Conservation (phyloP, 1,284 basidiomycete species). For the Tilletia horrida region DNA sequence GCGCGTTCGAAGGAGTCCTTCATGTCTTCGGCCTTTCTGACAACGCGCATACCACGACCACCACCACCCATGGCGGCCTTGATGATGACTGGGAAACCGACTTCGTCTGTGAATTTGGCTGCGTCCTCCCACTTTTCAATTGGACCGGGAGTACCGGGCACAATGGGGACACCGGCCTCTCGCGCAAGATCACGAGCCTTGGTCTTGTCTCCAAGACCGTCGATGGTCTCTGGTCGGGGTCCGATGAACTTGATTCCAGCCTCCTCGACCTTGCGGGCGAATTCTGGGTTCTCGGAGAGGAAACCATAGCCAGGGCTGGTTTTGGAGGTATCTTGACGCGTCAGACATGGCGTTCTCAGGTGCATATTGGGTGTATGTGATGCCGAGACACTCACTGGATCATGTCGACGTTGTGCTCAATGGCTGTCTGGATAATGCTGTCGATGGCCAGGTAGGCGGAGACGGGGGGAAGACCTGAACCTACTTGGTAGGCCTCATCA, state of each 20-base stretch:
- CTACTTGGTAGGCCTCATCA: slow-evolving; percentile 97
- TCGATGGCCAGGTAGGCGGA: slow-evolving; percentile 95
- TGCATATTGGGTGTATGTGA: neutral
- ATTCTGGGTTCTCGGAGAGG: slow-evolving; percentile 92
- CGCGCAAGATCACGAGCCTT: slow-evolving; percentile 65
- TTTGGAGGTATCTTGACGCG: neutral
- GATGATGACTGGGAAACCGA: slow-evolving; percentile 90
- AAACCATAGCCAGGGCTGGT: slow-evolving; percentile 71
- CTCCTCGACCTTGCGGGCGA: slow-evolving; percentile 92
- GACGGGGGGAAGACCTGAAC: slow-evolving; percentile 89
- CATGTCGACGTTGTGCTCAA: slow-evolving; percentile 96
- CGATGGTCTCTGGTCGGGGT: slow-evolving; percentile 92
- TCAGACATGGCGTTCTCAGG: neutral
- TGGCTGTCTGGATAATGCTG: slow-evolving; percentile 71
- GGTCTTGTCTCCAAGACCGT: slow-evolving; percentile 96
- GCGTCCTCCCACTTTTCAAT: slow-evolving; percentile 80
- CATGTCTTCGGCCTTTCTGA: slow-evolving; percentile 86
- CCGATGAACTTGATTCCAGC: slow-evolving; percentile 97
- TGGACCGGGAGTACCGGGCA: slow-evolving; percentile 93
- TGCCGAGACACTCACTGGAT: slow-evolving; percentile 71
- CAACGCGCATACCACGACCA: slow-evolving; percentile 97
- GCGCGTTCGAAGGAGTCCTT: slow-evolving; percentile 86
- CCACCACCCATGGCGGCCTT: slow-evolving; percentile 99
- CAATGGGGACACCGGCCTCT: slow-evolving; percentile 72
- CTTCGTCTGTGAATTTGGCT: slow-evolving; percentile 82